Conservation (phyloP, 2,329 filamentous ascomycete genomes). For the Trichophyton schoenleinii region DNA sequence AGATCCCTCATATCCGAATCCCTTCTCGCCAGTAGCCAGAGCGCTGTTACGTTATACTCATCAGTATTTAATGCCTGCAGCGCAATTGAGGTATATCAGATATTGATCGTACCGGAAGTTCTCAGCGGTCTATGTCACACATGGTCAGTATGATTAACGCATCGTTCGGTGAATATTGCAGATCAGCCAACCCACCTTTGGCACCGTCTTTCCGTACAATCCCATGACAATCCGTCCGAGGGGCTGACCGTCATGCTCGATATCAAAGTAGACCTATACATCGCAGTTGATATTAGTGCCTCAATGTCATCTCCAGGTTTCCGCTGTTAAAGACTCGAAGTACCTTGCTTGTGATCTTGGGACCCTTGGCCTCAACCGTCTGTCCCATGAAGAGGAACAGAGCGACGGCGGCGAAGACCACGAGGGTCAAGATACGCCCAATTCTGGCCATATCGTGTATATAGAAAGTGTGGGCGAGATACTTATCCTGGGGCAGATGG, state of each 20-base stretch:
- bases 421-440: slow-evolving; percentile 56
- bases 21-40: slow-evolving; percentile 54
- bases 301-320: background rate
- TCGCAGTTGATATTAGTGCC: background rate
- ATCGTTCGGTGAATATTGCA: background rate
- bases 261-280: slow-evolving; percentile 51
- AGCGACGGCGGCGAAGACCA: slow-evolving; percentile 64
- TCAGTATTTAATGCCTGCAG: background rate
- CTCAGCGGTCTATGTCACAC: slow-evolving; percentile 43
- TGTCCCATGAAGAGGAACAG: slow-evolving; percentile 64
- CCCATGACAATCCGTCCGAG: slow-evolving; percentile 51
- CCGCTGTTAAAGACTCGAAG: background rate
- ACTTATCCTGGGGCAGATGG: no score
- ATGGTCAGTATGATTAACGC: background rate
- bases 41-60: slow-evolving; percentile 25
- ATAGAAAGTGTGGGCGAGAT: background rate
- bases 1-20: slow-evolving; percentile 54
- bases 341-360: slow-evolving; percentile 89
- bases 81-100: background rate
- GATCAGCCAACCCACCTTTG: slow-evolving; percentile 38
- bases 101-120: slow-evolving; percentile 44
- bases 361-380: slow-evolving; percentile 67
- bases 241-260: slow-evolving; percentile 49
- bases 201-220: slow-evolving; percentile 55
- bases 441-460: slow-evolving; percentile 55